phyloP scores from a whole-genome alignment of 2,329 filamentous ascomycete species.

The Arthrobotrys pseudoclavata region DNA sequence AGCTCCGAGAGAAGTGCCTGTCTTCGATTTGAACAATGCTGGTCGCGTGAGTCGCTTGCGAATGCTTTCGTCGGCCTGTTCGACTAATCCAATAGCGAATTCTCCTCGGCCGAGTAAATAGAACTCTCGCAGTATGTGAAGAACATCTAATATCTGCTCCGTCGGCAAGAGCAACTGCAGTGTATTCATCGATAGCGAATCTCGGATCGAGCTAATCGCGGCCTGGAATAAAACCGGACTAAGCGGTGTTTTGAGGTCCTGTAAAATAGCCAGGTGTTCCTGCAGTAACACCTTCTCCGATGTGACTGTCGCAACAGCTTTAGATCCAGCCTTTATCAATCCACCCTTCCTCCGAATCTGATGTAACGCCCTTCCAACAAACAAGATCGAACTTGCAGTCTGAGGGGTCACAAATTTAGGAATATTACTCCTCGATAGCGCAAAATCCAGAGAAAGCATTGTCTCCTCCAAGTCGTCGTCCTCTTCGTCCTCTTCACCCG shows the following conservation, averaged over 20 bases:
- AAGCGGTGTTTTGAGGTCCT: constrained; percentile 74
- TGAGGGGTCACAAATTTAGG: constrained; percentile 82
- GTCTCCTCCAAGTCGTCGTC: constrained; percentile 59
- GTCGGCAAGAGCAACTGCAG: constrained; percentile 85
- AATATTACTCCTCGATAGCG: constrained; percentile 72
- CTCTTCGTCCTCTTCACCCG: constrained; percentile 65
- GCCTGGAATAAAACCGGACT: constrained; percentile 77
- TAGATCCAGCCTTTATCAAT: constrained; percentile 62
- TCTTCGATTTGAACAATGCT: constrained; percentile 71
- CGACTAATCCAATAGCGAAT: constrained; percentile 87
- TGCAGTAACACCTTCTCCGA: constrained; percentile 65
- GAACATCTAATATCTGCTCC: constrained; percentile 79
- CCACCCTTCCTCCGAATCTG: constrained; percentile 76
- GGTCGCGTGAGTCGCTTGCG: constrained; percentile 78
- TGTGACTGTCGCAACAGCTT: constrained; percentile 63
- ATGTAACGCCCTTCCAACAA: constrained; percentile 89
- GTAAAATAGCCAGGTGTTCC: constrained; percentile 61
- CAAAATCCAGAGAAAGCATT: constrained; percentile 68
- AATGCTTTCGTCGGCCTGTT: constrained; percentile 84
- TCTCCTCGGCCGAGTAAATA: constrained; percentile 89
- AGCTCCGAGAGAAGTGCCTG: constrained; percentile 64
- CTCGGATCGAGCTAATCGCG: constrained; percentile 80
- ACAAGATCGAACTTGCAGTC: constrained; percentile 86
- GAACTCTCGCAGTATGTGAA: constrained; percentile 85
- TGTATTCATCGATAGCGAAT: constrained; percentile 85